Percentiles rank a stretch among this genome's conserved stretches.
phyloP scores from a whole-genome alignment of 768 basidiomycete species.

The Fomitopsis serialis region DNA sequence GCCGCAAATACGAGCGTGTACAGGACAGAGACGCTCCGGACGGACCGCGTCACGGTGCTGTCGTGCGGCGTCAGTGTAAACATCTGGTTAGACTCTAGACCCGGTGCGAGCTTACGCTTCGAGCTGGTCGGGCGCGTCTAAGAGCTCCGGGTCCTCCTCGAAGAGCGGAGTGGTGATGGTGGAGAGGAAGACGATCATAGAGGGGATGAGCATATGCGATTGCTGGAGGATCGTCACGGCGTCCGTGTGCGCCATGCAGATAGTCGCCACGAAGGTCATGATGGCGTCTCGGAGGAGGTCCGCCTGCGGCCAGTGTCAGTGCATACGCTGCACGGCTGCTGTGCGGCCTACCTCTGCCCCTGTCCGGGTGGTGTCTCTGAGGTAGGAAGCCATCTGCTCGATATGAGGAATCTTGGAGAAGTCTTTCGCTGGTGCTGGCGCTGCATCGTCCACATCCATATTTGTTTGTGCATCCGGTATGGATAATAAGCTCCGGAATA shows the following conservation, averaged over 20 bases:
- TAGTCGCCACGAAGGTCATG: constrained; percentile 34
- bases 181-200: constrained; percentile 52
- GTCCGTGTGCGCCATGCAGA: constrained; percentile 35
- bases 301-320: background rate
- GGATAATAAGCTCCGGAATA: constrained; percentile 15
- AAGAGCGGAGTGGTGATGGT: constrained; percentile 53
- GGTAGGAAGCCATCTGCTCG: constrained; percentile 23
- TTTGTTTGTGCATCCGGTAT: constrained; percentile 7
- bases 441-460: too few relatives aligned
- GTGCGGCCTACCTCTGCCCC: constrained; percentile 16
- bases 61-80: background rate
- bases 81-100: background rate
- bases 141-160: constrained; percentile 26
- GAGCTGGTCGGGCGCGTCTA: constrained; percentile 29
- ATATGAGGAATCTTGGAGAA: constrained; percentile 22
- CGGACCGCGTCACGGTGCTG: constrained; percentile 48
- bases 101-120: constrained; percentile 28
- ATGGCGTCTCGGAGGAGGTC: constrained; percentile 28
- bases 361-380: constrained; percentile 18
- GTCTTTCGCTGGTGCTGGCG: constrained; percentile 6
- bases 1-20: constrained; percentile 55
- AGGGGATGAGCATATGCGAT: constrained; percentile 57
- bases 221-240: constrained; percentile 33
- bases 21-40: constrained; percentile 52
- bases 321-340: background rate